Base-by-base conservation (phyloP, 768 basidiomycete genomes). In the Boletus coccyginus region DNA sequence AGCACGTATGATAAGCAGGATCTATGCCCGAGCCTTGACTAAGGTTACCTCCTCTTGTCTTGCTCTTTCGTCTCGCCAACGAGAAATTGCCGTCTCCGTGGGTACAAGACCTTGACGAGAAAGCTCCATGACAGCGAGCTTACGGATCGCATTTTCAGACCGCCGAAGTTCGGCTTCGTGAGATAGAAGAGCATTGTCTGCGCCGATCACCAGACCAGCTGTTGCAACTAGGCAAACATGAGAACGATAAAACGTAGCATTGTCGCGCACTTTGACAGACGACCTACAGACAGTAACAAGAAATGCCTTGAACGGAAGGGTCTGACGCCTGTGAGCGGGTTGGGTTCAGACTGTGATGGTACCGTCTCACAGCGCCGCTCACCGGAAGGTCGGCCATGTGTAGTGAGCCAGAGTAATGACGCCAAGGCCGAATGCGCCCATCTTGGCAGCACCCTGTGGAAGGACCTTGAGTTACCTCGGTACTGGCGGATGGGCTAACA, bases 11-110 rank as follows among this genome's bases (percentile, higher is more conserved):
- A 57, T 55, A 59, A 21, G 12, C 27, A 49, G 38, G 16, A 39
- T 29, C 36, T 59, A 59, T 54, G 43, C 42, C 43, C 38, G 51
- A 46, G 29, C 42, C 35, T 54, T 52, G 54, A 36, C 57, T 24
- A 46, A 48, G 9, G 49, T 43, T 58, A 44, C 45, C 31, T 21
- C 38, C 7, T 62, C 56, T 36, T 57, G 55, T 51, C 54, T 65
- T 54, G 70, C 64, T 59, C 70, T 73, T 61, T 78, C 75, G 53
- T 75, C 81, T 66, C 81, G 87, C 92, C 92, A 95, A 68, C 83
- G 85, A 33, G 83, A 77, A 33, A 94, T 94, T 59, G 89, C 91
- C 10, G 88, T 84, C 70, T 95, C 92, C 8, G 92, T 93, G 3
- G 84, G 83, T 51, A 94, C 80, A 43, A 89, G 75, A 27, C 92